Base-by-base conservation (phyloP, 2,329 filamentous ascomycete genomes). In the Cladosporium colombiae region DNA sequence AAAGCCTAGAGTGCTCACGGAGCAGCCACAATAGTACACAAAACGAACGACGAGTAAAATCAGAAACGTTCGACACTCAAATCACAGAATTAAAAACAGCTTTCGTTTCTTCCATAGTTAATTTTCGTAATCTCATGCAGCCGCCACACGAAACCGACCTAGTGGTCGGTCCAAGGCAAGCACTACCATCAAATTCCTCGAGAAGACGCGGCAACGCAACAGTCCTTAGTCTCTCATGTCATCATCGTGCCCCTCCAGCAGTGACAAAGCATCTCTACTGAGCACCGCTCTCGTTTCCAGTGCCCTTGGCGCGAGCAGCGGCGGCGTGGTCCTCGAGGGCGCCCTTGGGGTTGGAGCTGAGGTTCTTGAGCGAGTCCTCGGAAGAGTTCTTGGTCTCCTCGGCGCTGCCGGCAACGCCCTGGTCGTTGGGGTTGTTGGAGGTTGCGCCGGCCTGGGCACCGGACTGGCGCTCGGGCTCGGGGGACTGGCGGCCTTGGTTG, bases 401-500 rank as follows among this genome's bases (percentile, higher is more conserved):
- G 83, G 81, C 57, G 53, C 44, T 49, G 23, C 59, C 68, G 50
- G 72, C 81, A 18, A 63, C 61, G 68, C 78, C 78, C 53, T 87
- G 81, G 69, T 88, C 81, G 72, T 85, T 81, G 14, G 84, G 75
- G 8, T 85, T 86, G 69, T 86, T 80, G 66, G 86, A 79, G 80
- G 95, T 91, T 62, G 82, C 78, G 67, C 86, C 88, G 44, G 83
- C 80, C 81, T 95, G 91, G 64, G 82, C 79, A 67, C 86, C 88
- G 44, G 83, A 81, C 79, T 92, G 91, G 70, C 78, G 76, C 81
- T 91, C 88, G 31, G 91, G 91, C 62, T 88, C 81, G 68, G 92
- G 93, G 35, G 92, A 96, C 80, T 96, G 86, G 75, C 89, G 88
- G 77, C 91, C 90, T 79, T 85, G 79, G 74, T 83, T 80, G 70